phyloP scores from a whole-genome alignment of 1,284 basidiomycete genomes.

The Fomes fomentarius region DNA sequence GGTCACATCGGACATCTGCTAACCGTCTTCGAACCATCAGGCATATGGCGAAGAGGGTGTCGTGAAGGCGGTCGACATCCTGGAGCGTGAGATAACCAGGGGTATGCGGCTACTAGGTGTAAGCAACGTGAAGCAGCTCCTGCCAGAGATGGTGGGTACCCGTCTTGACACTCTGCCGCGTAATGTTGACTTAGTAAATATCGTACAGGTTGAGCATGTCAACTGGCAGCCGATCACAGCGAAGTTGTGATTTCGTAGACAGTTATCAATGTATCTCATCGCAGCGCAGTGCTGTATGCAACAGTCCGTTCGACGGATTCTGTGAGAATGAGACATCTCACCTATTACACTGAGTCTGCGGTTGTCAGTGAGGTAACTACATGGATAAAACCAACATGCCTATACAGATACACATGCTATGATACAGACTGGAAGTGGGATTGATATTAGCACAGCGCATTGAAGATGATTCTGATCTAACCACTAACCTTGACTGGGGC shows the following conservation, averaged over 20 bases:
- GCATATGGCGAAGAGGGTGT: constrained; percentile 88
- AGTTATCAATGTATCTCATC: neutral
- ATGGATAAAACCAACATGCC: neutral
- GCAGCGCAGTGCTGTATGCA: neutral
- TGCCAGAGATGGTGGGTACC: constrained; percentile 73
- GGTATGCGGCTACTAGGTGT: constrained; percentile 84
- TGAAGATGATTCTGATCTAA: no score
- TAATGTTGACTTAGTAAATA: neutral
- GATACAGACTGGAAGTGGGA: constrained; percentile 10
- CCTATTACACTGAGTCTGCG: no score
- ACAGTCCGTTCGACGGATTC: neutral
- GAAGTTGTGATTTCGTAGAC: constrained; percentile 39
- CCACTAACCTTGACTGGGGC: constrained; percentile 22
- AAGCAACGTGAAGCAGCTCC: constrained; percentile 68
- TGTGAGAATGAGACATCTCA: neutral
- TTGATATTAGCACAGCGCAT: neutral
- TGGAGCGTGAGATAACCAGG: constrained; percentile 81
- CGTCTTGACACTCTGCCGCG: neutral
- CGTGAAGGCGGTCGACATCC: constrained; percentile 69
- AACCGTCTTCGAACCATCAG: constrained; percentile 34
- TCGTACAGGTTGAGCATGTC: constrained; percentile 58
- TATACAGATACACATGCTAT: constrained; percentile 9
- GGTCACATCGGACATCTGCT: neutral
- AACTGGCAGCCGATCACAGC: constrained; percentile 61
- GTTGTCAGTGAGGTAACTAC: no score